Evolutionary conservation across 1,284 basidiomycete species (phyloP).

Genomic region (Nidula niveotomentosa): DNA sequence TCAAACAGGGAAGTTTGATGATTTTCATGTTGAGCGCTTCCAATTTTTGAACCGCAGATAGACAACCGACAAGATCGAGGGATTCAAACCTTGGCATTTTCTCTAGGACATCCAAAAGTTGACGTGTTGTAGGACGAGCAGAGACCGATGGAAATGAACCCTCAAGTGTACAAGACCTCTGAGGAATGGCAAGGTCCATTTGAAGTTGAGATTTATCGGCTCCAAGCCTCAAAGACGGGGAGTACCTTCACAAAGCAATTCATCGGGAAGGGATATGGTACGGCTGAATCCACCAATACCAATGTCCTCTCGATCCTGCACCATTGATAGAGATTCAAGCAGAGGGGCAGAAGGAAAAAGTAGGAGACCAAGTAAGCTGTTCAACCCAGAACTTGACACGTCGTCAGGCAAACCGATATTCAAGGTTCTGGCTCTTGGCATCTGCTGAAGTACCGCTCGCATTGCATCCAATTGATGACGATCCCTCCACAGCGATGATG

Average conservation of each 20-base stretch:
- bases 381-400: neutral
- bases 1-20: slow-evolving; percentile 2
- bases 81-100: slow-evolving; percentile 25
- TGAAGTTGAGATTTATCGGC: slow-evolving; percentile 21
- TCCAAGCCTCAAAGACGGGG: slow-evolving; percentile 24
- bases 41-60: slow-evolving; percentile 14
- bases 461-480: slow-evolving; percentile 13
- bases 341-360: neutral
- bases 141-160: slow-evolving; percentile 16
- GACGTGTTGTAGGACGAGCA: slow-evolving; percentile 17
- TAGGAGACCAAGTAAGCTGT: neutral
- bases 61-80: slow-evolving; percentile 26
- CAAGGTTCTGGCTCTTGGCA: slow-evolving; percentile 16
- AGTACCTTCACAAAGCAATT: slow-evolving; percentile 1
- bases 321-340: neutral
- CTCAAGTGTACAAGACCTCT: slow-evolving; percentile 25
- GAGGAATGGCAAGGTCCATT: slow-evolving; percentile 24
- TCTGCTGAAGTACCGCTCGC: slow-evolving; percentile 15
- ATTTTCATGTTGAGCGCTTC: neutral
- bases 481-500: slow-evolving; percentile 4
- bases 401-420: neutral
- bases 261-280: neutral
- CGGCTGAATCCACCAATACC: neutral
- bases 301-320: neutral
- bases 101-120: slow-evolving; percentile 23